A percentile compares a stretch with the other conserved stretches of the same genome.
Evolutionary conservation across 345 rosid species (phyloP).

Genomic region (Odontarrhena argentea): DNA sequence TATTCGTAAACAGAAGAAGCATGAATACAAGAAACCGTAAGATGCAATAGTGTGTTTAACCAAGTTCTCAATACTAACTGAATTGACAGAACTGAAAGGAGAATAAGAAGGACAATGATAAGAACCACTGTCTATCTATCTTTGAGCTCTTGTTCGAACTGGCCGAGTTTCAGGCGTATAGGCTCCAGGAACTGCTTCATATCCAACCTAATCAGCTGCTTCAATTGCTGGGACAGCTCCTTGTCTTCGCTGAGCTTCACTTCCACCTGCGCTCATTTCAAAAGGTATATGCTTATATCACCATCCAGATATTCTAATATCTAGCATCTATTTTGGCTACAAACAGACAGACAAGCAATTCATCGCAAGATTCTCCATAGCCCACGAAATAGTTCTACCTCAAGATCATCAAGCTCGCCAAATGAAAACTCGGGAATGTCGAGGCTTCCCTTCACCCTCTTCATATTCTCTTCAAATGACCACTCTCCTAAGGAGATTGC

Average conservation of each 20-base stretch:
- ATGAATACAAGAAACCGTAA: slow-evolving; percentile 12
- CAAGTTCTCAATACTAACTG: not conserved
- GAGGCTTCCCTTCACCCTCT: slow-evolving; percentile 61
- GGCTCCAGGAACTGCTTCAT: slow-evolving; percentile 73
- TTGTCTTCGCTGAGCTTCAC: slow-evolving; percentile 62
- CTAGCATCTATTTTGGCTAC: not conserved
- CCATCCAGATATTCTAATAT: not conserved
- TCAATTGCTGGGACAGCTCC: slow-evolving; percentile 60
- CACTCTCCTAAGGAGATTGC: slow-evolving; percentile 69
- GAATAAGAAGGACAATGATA: not conserved
- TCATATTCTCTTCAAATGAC: slow-evolving; percentile 64
- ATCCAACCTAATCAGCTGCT: slow-evolving; percentile 52
- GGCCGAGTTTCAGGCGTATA: slow-evolving; percentile 64
- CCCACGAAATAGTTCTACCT: slow-evolving; percentile 50
- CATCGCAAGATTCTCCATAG: not conserved
- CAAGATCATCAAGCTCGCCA: slow-evolving; percentile 90
- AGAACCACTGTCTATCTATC: slow-evolving; percentile 50
- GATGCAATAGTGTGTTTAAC: slow-evolving; percentile 10
- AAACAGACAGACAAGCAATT: not conserved
- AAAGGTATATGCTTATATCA: slow-evolving; percentile 14
- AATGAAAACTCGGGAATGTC: slow-evolving; percentile 85
- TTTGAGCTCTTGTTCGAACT: slow-evolving; percentile 84
- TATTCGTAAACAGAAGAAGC: slow-evolving; percentile 9
- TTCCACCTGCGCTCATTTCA: slow-evolving; percentile 51
- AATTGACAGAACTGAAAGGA: not conserved